A percentile compares a stretch with the other conserved stretches of the same genome.
Conservation (phyloP, 768 basidiomycete genomes). For the Agaricus bisporus region DNA sequence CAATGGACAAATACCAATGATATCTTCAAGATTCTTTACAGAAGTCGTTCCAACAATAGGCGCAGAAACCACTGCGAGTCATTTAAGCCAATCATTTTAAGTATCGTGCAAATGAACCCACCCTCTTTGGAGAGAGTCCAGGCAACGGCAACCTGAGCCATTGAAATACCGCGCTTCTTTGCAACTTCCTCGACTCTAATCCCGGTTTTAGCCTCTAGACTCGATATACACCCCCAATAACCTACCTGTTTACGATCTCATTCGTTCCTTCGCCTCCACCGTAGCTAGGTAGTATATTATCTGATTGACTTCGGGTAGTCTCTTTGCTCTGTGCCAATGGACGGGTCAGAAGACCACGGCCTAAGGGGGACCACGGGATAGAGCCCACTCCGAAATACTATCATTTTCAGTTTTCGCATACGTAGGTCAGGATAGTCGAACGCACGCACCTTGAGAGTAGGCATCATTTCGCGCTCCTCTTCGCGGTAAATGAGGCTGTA, state of each 20-base stretch:
- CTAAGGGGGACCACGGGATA: conserved; percentile 58
- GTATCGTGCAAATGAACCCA: conserved; percentile 8
- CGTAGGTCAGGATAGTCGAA: background rate
- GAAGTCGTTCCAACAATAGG: conserved; percentile 56
- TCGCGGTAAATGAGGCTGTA: conserved; percentile 58
- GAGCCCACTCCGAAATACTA: conserved; percentile 47
- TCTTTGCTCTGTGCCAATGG: conserved; percentile 23
- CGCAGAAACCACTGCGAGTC: conserved; percentile 36
- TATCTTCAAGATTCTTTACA: conserved; percentile 43
- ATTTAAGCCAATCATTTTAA: background rate
- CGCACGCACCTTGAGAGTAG: conserved; percentile 39
- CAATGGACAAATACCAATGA: conserved; percentile 31
- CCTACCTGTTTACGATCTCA: conserved; percentile 34
- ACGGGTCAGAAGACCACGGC: conserved; percentile 42
- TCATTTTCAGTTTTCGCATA: background rate
- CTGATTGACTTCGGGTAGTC: conserved; percentile 32
- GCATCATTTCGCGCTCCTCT: conserved; percentile 62
- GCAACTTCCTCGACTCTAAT: conserved; percentile 49
- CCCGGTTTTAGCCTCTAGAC: background rate
- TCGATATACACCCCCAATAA: background rate
- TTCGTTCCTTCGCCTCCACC: conserved; percentile 19
- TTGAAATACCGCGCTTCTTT: conserved; percentile 41
- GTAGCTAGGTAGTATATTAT: conserved; percentile 25
- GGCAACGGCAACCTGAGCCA: conserved; percentile 53
- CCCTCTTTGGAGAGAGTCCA: conserved; percentile 44